phyloP scores from a whole-genome alignment of 352 stramenopile genomes.

The Phytophthora kernoviae region DNA sequence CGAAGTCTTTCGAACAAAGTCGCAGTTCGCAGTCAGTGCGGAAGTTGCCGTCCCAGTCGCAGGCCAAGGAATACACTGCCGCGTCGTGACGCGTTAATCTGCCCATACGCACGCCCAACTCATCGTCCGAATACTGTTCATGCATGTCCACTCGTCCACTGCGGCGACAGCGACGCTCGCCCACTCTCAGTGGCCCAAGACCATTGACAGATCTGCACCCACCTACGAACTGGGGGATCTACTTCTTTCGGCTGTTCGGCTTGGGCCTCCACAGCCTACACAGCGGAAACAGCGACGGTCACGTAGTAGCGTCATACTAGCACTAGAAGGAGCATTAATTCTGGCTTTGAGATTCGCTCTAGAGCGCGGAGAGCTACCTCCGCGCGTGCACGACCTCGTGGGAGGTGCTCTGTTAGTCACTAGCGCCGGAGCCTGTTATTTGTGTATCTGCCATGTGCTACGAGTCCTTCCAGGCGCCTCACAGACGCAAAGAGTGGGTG shows the following conservation, averaged over 20 bases:
- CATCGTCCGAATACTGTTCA: too few species aligned
- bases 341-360: conserved; percentile 38
- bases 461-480: conserved; percentile 3
- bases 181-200: conserved; percentile 13
- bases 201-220: conserved; percentile 15
- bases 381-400: conserved; percentile 52
- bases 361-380: conserved; percentile 27
- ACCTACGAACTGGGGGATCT: conserved; percentile 61
- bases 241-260: conserved; percentile 44
- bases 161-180: not conserved
- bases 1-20: not conserved
- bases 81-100: not conserved
- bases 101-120: not conserved
- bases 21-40: conserved; percentile 16
- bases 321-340: conserved; percentile 32
- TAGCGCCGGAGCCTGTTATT: conserved; percentile 53
- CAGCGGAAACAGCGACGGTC: conserved; percentile 12
- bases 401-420: conserved; percentile 58
- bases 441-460: conserved; percentile 54
- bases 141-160: too few species aligned
- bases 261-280: conserved; percentile 6
- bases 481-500: conserved; percentile 34
- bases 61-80: not conserved
- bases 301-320: conserved; percentile 36
- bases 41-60: conserved; percentile 20